phyloP scores from a whole-genome alignment of 129 eudicot genomes.

The Glebionis coronaria region DNA sequence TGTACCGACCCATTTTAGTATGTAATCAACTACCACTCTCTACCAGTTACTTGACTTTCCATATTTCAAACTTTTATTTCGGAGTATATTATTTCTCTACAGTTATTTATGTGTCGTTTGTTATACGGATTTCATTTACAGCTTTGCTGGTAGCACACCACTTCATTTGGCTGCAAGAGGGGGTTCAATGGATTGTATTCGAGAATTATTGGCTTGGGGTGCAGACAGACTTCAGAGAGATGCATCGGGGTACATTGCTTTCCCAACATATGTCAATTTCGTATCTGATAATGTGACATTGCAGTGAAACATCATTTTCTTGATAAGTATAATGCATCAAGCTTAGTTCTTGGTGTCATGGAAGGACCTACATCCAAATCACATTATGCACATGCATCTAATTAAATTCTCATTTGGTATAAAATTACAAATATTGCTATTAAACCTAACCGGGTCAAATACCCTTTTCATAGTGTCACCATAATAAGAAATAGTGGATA shows the following conservation, averaged over 20 bases:
- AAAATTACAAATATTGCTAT: too few relatives aligned
- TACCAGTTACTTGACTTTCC: not conserved
- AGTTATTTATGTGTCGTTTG: not conserved
- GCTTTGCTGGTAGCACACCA: slow-evolving; percentile 89
- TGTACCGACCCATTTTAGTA: not conserved
- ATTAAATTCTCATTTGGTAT: not conserved
- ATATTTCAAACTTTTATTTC: slow-evolving; percentile 4
- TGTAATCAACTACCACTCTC: not conserved
- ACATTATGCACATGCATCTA: slow-evolving; percentile 10
- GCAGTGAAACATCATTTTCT: slow-evolving; percentile 10
- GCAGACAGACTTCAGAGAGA: slow-evolving; percentile 79
- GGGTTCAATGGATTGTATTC: slow-evolving; percentile 92
- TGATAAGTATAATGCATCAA: slow-evolving; percentile 14
- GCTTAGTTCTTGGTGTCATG: not conserved
- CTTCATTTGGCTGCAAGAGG: slow-evolving; percentile 99
- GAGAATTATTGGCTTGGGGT: slow-evolving; percentile 98
- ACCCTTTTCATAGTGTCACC: too few relatives aligned
- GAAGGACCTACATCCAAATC: slow-evolving; percentile 5
- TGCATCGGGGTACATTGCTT: slow-evolving; percentile 32
- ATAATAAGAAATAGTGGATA: too few relatives aligned
- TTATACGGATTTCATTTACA: slow-evolving; percentile 25
- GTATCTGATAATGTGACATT: not conserved
- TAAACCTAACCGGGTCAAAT: too few relatives aligned
- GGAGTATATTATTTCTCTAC: not conserved
- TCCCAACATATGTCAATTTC: slow-evolving; percentile 4